phyloP scores from a whole-genome alignment of 164 flowering plant species.

The Liquidambar formosana region DNA sequence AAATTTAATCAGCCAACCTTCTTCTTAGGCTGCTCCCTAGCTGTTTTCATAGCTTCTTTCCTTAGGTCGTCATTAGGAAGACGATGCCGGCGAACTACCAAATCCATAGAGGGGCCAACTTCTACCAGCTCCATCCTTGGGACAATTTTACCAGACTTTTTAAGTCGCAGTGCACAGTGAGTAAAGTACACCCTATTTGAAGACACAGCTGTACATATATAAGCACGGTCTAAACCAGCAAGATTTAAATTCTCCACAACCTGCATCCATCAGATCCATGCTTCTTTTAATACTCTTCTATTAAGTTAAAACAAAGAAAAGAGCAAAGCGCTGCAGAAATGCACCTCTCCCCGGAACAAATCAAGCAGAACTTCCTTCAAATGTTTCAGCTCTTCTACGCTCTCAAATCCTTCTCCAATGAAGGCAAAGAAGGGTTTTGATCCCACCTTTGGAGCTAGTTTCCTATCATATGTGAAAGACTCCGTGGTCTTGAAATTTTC shows the following conservation, averaged over 20 bases:
- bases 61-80: constrained; percentile 67
- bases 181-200: constrained; percentile 64
- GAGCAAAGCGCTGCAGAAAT: constrained; percentile 1
- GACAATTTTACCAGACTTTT: constrained; percentile 80
- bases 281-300: background rate
- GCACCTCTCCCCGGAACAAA: constrained; percentile 82
- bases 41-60: constrained; percentile 77
- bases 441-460: constrained; percentile 68
- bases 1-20: constrained; percentile 47
- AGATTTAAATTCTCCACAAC: constrained; percentile 81
- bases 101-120: constrained; percentile 96
- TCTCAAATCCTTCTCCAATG: constrained; percentile 91
- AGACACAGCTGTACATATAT: constrained; percentile 78
- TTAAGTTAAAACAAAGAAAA: background rate
- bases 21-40: constrained; percentile 64
- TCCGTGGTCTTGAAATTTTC: constrained; percentile 71
- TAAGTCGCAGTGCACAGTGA: constrained; percentile 84
- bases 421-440: constrained; percentile 87
- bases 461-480: constrained; percentile 71
- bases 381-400: constrained; percentile 76
- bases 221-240: constrained; percentile 79
- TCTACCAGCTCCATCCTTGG: constrained; percentile 90
- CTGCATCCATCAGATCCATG: constrained; percentile 38
- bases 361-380: constrained; percentile 89
- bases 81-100: constrained; percentile 86